Conservation (phyloP, 73 alveolate genomes). For the Durusdinium trenchii region DNA sequence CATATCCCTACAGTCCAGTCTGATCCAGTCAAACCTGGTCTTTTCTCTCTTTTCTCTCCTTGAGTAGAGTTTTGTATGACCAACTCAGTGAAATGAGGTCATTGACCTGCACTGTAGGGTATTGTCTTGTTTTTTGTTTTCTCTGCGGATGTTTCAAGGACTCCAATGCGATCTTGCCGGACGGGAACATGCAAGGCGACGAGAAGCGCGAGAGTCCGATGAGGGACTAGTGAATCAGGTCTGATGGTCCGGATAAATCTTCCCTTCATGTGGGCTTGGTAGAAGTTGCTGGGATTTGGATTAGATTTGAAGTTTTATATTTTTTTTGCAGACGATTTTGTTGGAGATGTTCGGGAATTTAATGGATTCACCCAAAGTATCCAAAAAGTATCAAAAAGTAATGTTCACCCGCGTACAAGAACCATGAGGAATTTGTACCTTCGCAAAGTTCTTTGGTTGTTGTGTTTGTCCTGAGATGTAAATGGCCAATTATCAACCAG, state of each 20-base stretch:
- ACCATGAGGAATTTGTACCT: not conserved
- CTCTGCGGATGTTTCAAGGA: no score
- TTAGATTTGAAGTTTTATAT: no score
- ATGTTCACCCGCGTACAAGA: not conserved
- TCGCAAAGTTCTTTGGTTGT: not conserved
- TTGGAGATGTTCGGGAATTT: not conserved
- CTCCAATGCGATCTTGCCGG: slow-evolving; percentile 56
- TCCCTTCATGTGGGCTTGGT: not conserved
- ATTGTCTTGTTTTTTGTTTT: no score
- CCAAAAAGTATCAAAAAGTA: no score
- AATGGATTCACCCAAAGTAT: not conserved
- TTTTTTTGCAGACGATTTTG: no score
- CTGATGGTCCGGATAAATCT: not conserved
- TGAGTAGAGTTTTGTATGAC: no score
- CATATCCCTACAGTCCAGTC: no score
- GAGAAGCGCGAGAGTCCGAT: not conserved
- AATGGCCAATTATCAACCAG: not conserved
- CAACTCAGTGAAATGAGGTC: no score
- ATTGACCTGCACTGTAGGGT: no score
- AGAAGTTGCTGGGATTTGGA: not conserved
- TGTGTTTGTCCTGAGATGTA: not conserved
- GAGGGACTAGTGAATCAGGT: not conserved
- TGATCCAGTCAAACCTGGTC: no score
- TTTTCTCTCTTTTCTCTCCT: no score
- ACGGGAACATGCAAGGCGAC: slow-evolving; percentile 54